Evolutionary conservation across 2,329 filamentous ascomycete species (phyloP).

Genomic region (Aspergillus sp.): DNA sequence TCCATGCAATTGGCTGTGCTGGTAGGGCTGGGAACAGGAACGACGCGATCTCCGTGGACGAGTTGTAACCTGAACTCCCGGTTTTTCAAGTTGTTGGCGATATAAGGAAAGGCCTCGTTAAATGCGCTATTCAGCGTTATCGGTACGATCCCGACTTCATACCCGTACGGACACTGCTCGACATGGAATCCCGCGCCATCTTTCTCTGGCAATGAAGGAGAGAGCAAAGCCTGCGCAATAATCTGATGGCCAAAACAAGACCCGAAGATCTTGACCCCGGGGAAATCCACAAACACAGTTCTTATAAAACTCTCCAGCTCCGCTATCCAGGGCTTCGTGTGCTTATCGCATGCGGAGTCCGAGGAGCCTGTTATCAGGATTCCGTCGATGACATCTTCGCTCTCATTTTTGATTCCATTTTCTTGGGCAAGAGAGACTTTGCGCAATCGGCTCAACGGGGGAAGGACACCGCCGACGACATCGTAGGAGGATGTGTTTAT

Average conservation of each 20-base stretch:
- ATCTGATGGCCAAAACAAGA: conserved; percentile 31
- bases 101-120: conserved; percentile 7
- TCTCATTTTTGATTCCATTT: background rate
- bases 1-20: background rate
- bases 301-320: conserved; percentile 20
- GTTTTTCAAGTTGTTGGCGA: background rate
- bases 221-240: conserved; percentile 12
- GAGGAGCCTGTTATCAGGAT: conserved; percentile 28
- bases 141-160: conserved; percentile 25
- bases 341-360: conserved; percentile 21
- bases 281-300: conserved; percentile 18
- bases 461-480: conserved; percentile 21
- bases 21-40: conserved; percentile 3
- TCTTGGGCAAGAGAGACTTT: background rate
- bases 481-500: conserved; percentile 30
- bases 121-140: conserved; percentile 19
- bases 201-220: background rate
- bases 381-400: conserved; percentile 15
- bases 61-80: conserved; percentile 24
- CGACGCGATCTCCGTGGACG: conserved; percentile 28
- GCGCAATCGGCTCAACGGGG: conserved; percentile 20
- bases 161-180: conserved; percentile 14
- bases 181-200: conserved; percentile 12
- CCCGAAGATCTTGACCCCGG: conserved; percentile 26
- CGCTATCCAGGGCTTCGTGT: conserved; percentile 23